Percentiles rank a stretch among this genome's conserved stretches.
Conservation (phyloP, 495 filamentous ascomycete species). For the Poronia punctata region DNA sequence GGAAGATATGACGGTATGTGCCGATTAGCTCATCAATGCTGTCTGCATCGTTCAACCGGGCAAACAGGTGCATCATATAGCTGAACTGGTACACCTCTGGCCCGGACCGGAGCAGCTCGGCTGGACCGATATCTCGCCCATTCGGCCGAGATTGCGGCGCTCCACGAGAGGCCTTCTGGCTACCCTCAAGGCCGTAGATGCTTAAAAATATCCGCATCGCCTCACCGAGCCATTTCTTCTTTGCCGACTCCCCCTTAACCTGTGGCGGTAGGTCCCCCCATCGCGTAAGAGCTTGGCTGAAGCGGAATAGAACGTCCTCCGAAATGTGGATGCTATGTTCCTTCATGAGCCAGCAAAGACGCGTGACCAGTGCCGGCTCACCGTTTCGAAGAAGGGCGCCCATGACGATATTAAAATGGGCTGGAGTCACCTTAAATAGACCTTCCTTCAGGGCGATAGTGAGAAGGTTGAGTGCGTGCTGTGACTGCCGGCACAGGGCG, state of each 20-base stretch:
- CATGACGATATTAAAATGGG: constrained; percentile 75
- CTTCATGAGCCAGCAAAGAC: constrained; percentile 29
- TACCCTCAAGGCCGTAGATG: constrained; percentile 25
- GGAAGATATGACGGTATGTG: constrained; percentile 37
- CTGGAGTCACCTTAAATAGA: constrained; percentile 50
- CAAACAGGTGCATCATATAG: constrained; percentile 55
- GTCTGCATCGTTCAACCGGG: constrained; percentile 45
- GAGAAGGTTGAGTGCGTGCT: constrained; percentile 61
- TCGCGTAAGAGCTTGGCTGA: constrained; percentile 30
- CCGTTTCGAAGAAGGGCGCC: constrained; percentile 33
- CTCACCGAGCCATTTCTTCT: constrained; percentile 21
- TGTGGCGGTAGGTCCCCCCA: constrained; percentile 22
- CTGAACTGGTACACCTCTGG: constrained; percentile 47
- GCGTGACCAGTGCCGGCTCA: constrained; percentile 24
- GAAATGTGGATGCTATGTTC: constrained; percentile 23
- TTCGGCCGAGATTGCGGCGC: constrained; percentile 5
- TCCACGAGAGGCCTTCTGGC: constrained; percentile 21
- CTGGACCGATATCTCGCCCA: constrained; percentile 13
- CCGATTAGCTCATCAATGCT: constrained; percentile 52
- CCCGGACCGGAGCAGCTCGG: constrained; percentile 32
- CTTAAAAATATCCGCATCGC: constrained; percentile 23
- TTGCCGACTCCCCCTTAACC: constrained; percentile 6
- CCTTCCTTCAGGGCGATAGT: constrained; percentile 49
- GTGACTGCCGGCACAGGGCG: constrained; percentile 49
- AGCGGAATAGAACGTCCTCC: constrained; percentile 21